Evolutionary conservation across 768 basidiomycete genomes (phyloP), one percentile per base, ranked within the genome.

Genomic region (Wakefieldia striispora): DNA sequence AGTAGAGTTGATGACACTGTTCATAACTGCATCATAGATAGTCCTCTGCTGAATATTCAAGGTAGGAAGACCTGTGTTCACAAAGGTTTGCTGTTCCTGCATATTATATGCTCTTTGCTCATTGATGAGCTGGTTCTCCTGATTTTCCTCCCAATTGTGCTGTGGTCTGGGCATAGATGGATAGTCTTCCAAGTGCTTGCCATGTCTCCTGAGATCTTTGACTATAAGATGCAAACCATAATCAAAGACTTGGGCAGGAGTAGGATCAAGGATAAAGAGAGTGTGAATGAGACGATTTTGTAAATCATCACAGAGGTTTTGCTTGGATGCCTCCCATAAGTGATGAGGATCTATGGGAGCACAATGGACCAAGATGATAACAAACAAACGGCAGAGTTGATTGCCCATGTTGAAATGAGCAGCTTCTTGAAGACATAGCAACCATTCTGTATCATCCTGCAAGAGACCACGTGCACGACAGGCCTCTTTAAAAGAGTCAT

Each of bases 371-470:
- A 80, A 63, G 12, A 80, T 69, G 13, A 65, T 70, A 0, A 62
- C 66, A 64, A 81, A 81, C 0, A 79, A 65, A 5, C 54, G 41
- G 0, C 69, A 58, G 0, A 79, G 58, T 6, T 60, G 60, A 9
- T 7, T 9, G 1, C 76, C 76, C 19, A 67, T 73, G 24, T 67
- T 61, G 57, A 79, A 75, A 0, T 45, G 26, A 14, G 60, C 49
- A 34, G 73, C 76, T 13, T 81, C 76, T 16, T 58, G 7, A 0
- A 81, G 49, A 55, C 77, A 79, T 6, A 52, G 50, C 0, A 58
- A 16, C 73, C 75, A 80, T 55, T 81, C 77, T n/a, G 56, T 56
- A 57, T 81, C 72, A 69, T 78, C 71, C 19, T 76, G 67, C 4
- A 81, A 61, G 0, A 81, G 67, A 24, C 39, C 23, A 16, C 2